Evolutionary conservation across 257 asterid genomes (phyloP).

Genomic region (Gentiana dahurica): DNA sequence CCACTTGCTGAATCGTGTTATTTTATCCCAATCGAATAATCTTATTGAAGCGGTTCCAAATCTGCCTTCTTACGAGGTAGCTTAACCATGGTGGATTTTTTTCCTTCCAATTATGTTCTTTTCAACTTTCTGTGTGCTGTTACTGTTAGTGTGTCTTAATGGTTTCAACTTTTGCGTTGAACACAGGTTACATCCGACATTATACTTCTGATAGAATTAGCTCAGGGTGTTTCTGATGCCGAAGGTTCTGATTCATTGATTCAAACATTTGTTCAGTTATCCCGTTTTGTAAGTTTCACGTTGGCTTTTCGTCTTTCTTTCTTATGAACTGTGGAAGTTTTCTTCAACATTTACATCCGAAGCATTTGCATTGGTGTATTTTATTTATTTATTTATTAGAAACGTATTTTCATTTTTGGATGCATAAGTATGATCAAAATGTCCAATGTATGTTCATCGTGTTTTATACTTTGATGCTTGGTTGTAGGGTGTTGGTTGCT

Average conservation of each 20-base stretch:
- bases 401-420: too few relatives aligned
- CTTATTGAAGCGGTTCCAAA: constrained; percentile 45
- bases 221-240: constrained; percentile 7
- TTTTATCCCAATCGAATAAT: constrained; percentile 47
- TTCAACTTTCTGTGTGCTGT: constrained; percentile 2
- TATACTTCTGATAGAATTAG: constrained; percentile 60
- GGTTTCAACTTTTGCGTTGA: neutral
- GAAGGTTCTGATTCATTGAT: constrained; percentile 10
- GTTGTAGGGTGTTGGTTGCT: too few relatives aligned
- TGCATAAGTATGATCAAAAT: too few relatives aligned
- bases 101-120: neutral
- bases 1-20: constrained; percentile 38
- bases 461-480: too few relatives aligned
- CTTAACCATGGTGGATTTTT: neutral
- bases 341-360: too few relatives aligned
- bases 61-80: constrained; percentile 67
- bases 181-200: constrained; percentile 59
- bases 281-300: constrained; percentile 12
- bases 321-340: too few relatives aligned
- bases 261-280: constrained; percentile 9
- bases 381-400: too few relatives aligned
- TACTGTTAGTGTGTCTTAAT: neutral
- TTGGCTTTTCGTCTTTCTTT: too few relatives aligned
- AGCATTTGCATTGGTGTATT: too few relatives aligned
- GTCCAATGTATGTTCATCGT: too few relatives aligned